Conservation (phyloP, 331 rosid genomes). For the Phaseolus coccineus region DNA sequence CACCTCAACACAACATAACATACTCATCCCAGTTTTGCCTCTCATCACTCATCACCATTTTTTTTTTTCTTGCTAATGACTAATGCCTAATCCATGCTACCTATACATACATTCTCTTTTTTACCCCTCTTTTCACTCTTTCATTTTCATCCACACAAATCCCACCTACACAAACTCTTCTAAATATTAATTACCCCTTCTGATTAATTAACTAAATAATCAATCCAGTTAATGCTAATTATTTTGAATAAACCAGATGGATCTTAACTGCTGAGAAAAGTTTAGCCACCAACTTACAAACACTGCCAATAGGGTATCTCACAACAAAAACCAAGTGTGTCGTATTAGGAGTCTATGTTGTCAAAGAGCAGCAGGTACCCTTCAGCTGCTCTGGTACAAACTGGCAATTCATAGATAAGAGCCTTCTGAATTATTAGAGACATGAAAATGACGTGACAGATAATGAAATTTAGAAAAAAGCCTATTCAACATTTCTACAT, state of each 20-base stretch:
- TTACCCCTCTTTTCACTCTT: conserved; percentile 3
- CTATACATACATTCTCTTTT: neutral
- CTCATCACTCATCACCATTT: conserved; percentile 16
- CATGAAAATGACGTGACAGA: conserved; percentile 53
- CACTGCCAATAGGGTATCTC: neutral
- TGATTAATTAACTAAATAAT: neutral
- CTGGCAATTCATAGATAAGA: conserved; percentile 47
- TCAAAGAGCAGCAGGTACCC: conserved; percentile 18
- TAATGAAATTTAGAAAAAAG: conserved; percentile 30
- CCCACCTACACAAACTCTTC: neutral
- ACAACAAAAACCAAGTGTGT: conserved; percentile 24
- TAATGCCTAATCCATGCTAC: neutral
- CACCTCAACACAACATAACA: conserved; percentile 3
- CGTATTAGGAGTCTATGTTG: conserved; percentile 6
- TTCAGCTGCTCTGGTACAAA: conserved; percentile 40
- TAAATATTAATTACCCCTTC: neutral
- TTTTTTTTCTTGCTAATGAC: neutral
- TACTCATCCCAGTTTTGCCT: conserved; percentile 33
- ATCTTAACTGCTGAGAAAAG: conserved; percentile 1
- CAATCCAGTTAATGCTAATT: no score
- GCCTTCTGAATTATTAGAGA: conserved; percentile 46
- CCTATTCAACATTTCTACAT: conserved; percentile 18
- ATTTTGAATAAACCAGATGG: neutral
- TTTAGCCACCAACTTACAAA: conserved; percentile 32
- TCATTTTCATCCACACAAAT: neutral